Percentiles rank a stretch among this genome's conserved stretches.
These are phyloP conservation scores for Diutina catenulata DNA, from an alignment of 1,139 yeast genomes.

Conservation along the genomic window DNA sequence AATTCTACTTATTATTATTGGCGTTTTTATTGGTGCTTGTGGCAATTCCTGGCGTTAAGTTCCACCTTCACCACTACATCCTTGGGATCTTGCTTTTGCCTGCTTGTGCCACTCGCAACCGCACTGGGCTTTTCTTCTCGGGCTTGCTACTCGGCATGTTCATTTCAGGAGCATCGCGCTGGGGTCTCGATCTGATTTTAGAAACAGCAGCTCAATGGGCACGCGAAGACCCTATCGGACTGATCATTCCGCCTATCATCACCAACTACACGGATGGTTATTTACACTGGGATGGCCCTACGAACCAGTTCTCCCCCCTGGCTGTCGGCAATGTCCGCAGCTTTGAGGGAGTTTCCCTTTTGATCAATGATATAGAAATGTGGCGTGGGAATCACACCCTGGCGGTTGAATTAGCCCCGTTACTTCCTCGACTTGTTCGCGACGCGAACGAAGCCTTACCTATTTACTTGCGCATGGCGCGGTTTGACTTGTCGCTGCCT, in stretches of 20 bases:
- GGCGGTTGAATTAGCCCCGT: conserved; percentile 25
- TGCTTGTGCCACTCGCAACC: conserved; percentile 74
- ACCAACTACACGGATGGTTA: conserved; percentile 22
- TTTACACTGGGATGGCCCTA: conserved; percentile 21
- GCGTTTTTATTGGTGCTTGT: conserved; percentile 8
- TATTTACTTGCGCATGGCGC: conserved; percentile 44
- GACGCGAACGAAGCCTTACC: conserved; percentile 22
- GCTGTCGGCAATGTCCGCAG: conserved; percentile 5
- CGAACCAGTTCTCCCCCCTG: neutral
- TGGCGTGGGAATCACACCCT: conserved; percentile 42
- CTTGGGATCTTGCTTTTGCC: conserved; percentile 70
- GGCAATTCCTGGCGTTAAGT: conserved; percentile 7
- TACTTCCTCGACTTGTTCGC: conserved; percentile 16
- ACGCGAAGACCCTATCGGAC: conserved; percentile 68
- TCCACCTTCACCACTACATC: conserved; percentile 84
- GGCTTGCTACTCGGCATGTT: conserved; percentile 76
- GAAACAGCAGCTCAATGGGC: conserved; percentile 62
- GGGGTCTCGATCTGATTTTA: conserved; percentile 88
- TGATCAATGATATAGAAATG: conserved; percentile 72
- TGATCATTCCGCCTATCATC: conserved; percentile 46
- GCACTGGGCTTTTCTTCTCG: conserved; percentile 61
- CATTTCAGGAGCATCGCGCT: conserved; percentile 75
- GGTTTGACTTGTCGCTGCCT: conserved; percentile 28
- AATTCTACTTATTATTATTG: conserved; percentile 13
- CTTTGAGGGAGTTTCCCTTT: conserved; percentile 43